These are phyloP conservation scores for Lablab purpureus DNA, from an alignment of 306 rosid genomes.

Conservation along the genomic window DNA sequence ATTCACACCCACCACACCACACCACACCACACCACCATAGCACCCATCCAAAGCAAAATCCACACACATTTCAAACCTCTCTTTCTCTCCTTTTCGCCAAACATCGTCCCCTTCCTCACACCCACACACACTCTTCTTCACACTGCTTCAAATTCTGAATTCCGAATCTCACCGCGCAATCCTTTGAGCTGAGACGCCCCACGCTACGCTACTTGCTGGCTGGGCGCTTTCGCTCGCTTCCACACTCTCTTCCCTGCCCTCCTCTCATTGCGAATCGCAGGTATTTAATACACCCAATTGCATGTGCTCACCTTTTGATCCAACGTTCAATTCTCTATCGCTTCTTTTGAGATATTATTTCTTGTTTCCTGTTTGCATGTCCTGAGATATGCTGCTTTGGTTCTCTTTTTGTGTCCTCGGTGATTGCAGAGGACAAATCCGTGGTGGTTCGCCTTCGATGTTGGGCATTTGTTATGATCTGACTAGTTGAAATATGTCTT, in stretches of 20 bases:
- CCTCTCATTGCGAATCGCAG: slow-evolving; percentile 2
- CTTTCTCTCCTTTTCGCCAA: neutral
- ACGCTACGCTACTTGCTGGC: slow-evolving; percentile 4
- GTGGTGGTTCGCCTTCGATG: neutral
- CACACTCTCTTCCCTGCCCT: neutral
- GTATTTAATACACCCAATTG: neutral
- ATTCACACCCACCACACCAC: slow-evolving; percentile 39
- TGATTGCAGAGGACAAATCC: neutral
- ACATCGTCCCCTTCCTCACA: neutral
- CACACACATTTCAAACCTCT: slow-evolving; percentile 22
- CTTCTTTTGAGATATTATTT: neutral
- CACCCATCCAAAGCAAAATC: slow-evolving; percentile 2
- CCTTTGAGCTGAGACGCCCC: slow-evolving; percentile 17
- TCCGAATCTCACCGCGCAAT: slow-evolving; percentile 18
- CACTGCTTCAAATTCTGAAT: neutral
- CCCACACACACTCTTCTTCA: neutral
- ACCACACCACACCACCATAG: neutral
- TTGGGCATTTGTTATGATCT: slow-evolving; percentile 8
- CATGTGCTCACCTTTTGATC: neutral
- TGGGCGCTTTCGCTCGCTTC: slow-evolving; percentile 31
- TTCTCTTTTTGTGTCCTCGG: neutral
- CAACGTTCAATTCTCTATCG: neutral
- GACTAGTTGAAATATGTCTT: slow-evolving; percentile 3
- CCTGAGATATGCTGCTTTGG: neutral
- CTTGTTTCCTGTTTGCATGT: slow-evolving; percentile 41